Base-by-base conservation (phyloP, 164 flowering plant species). In the Vitis rupestris region DNA sequence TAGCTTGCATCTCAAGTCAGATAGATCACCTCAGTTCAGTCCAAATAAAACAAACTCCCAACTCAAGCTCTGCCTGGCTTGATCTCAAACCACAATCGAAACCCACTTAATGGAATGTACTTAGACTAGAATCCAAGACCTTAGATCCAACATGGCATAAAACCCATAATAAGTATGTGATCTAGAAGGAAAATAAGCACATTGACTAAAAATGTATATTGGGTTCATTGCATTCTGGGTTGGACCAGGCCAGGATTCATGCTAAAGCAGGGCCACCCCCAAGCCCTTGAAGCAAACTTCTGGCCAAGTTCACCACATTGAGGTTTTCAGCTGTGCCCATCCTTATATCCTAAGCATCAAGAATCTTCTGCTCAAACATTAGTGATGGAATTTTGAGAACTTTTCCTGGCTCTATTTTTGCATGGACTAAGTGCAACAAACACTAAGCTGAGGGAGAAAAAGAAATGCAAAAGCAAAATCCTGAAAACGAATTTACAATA, bases 401-500 rank as follows among this genome's bases (percentile, higher is more conserved):
- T 37, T 59, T 44, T 30, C 12, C 16, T 53, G 15, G 12, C 14
- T 17, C 65, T 51, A 30, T 16, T 47, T 62, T 37, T 17, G 12
- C 19, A 19, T 64, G 23, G 11, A 27, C 17, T 29, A 50, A 50
- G 10, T 49, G 37, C 55, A 64, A 55, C 51, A 44, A 62, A 62
- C 12, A 64, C 17, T 5, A 53, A 64, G 13, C 14, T 23, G 11
- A 61, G 10, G 27, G 17, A 53, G 31, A 60, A 56, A 13, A 73
- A 14, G 69, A 13, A 55, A 55, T 1, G 59, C 8, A 6, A 55
- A 16, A 55, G n/a, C 16, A 55, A 55, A n/a, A 57, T 57, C 15
- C 15, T 57, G 53, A 62, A 12, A 54, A 52, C 37, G 55, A 61
- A 66, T 55, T 10, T 8, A 51, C 27, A 50, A 59, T 86, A 94